Evolutionary conservation across 2,329 filamentous ascomycete species (phyloP).

Genomic region (Didymella segeticola): DNA sequence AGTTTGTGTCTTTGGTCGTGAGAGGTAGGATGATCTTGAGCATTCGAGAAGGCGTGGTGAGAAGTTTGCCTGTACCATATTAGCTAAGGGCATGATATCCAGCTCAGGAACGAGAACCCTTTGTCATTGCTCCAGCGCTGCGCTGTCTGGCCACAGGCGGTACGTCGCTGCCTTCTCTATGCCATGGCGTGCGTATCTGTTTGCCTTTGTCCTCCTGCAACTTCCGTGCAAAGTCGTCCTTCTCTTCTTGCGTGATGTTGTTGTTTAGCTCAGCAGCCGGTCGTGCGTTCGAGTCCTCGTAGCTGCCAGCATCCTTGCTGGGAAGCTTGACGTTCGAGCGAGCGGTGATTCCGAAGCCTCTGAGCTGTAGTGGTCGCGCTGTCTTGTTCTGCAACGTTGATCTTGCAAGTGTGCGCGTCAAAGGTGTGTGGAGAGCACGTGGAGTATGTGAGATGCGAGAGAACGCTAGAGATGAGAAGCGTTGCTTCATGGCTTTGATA

Average conservation of each 20-base stretch:
- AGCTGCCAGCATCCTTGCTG: constrained; percentile 22
- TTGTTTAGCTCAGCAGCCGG: constrained; percentile 53
- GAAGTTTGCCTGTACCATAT: constrained; percentile 67
- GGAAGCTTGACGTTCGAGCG: constrained; percentile 19
- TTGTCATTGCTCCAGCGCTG: constrained; percentile 67
- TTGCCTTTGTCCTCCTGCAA: constrained; percentile 59
- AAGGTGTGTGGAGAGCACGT: constrained; percentile 19
- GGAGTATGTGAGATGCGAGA: constrained; percentile 23
- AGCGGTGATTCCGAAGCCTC: constrained; percentile 21
- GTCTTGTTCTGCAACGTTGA: background rate
- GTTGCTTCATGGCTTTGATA: constrained; percentile 38
- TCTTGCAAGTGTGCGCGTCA: constrained; percentile 8
- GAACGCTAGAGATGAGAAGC: constrained; percentile 34
- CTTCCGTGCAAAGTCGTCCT: constrained; percentile 52
- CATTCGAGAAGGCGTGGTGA: constrained; percentile 80
- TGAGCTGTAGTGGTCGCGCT: constrained; percentile 11
- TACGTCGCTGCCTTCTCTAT: constrained; percentile 65
- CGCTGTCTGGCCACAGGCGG: constrained; percentile 62
- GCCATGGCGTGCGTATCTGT: constrained; percentile 70
- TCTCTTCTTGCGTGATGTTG: constrained; percentile 54
- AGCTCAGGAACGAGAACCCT: constrained; percentile 55
- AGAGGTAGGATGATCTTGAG: constrained; percentile 83
- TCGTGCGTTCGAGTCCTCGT: constrained; percentile 43
- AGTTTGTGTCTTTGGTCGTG: constrained; percentile 65
- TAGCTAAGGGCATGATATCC: background rate